phyloP scores from a whole-genome alignment of 805 yeast species.

The Candida alai region DNA sequence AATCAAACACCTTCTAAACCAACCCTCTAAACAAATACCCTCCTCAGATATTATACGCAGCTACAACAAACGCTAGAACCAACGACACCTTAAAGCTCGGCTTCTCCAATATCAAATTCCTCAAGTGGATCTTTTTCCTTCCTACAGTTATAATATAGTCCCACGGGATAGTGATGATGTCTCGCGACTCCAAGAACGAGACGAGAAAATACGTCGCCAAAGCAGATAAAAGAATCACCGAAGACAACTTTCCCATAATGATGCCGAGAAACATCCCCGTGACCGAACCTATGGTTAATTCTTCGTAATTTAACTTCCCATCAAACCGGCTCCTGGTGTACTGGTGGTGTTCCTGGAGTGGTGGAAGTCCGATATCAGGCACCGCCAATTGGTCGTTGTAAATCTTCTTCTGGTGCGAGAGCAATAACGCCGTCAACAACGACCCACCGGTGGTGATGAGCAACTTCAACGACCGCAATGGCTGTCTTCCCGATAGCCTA shows the following conservation, averaged over 20 bases:
- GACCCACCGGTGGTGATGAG: constrained; percentile 7
- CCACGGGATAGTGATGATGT: constrained; percentile 48
- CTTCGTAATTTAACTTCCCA: constrained; percentile 55
- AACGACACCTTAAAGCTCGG: constrained; percentile 62
- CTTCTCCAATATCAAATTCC: constrained; percentile 50
- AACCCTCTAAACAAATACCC: not conserved
- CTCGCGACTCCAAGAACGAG: constrained; percentile 56
- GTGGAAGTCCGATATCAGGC: too few species aligned
- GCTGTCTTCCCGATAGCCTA: too few species aligned
- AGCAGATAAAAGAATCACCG: constrained; percentile 47
- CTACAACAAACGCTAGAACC: constrained; percentile 50
- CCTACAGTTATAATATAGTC: constrained; percentile 31
- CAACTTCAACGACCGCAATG: too few species aligned
- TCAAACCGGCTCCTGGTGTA: constrained; percentile 24
- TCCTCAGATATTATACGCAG: constrained; percentile 47
- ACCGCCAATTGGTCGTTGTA: constrained; percentile 6
- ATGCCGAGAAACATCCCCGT: constrained; percentile 58
- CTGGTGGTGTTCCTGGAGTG: too few species aligned
- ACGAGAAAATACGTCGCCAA: constrained; percentile 40
- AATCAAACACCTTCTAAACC: too few species aligned
- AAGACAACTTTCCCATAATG: constrained; percentile 56
- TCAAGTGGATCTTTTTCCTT: constrained; percentile 38
- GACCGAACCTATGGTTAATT: constrained; percentile 60
- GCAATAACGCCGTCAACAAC: constrained; percentile 2
- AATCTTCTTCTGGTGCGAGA: constrained; percentile 2